A percentile compares a stretch with the other conserved stretches of the same genome.
These are phyloP conservation scores for Schrenkiella parvula DNA, from an alignment of 345 rosid species.

Conservation along the genomic window DNA sequence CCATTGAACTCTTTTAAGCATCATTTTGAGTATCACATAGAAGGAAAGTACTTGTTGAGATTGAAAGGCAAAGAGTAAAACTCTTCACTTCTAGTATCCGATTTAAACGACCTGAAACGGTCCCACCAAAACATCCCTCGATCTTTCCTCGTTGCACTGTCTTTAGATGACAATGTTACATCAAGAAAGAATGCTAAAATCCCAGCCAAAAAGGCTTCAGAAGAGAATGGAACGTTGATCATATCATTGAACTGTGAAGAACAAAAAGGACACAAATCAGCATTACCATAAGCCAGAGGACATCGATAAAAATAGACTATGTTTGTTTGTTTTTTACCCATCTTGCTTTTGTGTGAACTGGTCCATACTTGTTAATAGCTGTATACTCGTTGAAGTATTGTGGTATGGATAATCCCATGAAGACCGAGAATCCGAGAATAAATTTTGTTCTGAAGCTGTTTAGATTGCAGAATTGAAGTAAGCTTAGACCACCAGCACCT, in stretches of 20 bases:
- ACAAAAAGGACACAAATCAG: neutral
- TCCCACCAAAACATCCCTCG: conserved; percentile 95
- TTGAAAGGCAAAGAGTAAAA: conserved; percentile 89
- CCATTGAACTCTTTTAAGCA: neutral
- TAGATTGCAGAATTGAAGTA: conserved; percentile 86
- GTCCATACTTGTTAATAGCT: conserved; percentile 2
- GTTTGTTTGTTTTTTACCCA: conserved; percentile 45
- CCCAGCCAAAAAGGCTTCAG: conserved; percentile 85
- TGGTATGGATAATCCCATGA: conserved; percentile 80
- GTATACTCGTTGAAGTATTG: conserved; percentile 86
- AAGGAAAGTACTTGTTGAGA: conserved; percentile 95
- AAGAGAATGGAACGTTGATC: conserved; percentile 88
- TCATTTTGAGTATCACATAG: conserved; percentile 48
- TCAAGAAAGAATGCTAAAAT: conserved; percentile 66
- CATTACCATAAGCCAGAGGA: neutral
- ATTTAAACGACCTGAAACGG: conserved; percentile 73
- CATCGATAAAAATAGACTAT: neutral
- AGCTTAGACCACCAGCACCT: conserved; percentile 74
- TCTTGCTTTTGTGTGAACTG: conserved; percentile 53
- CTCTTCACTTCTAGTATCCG: conserved; percentile 91
- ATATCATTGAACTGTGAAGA: conserved; percentile 89
- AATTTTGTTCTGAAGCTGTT: conserved; percentile 79
- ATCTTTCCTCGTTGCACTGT: conserved; percentile 59
- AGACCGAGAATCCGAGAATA: conserved; percentile 76
- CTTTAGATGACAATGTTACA: conserved; percentile 53